Evolutionary conservation across 257 asterid genomes (phyloP).

Genomic region (Solanum medicagineum): DNA sequence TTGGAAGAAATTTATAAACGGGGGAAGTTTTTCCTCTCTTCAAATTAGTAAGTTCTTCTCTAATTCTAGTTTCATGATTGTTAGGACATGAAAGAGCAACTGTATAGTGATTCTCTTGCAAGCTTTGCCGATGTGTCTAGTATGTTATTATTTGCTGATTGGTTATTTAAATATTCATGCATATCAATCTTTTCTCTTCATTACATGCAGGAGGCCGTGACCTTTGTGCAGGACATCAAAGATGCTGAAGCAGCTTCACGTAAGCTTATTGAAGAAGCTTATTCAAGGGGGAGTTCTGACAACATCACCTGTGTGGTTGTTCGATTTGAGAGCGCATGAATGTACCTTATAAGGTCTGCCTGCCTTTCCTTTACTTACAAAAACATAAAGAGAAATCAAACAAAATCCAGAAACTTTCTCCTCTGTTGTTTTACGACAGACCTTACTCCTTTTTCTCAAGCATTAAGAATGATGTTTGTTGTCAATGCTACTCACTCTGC

Average conservation of each 20-base stretch:
- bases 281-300: slow-evolving; percentile 55
- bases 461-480: not conserved
- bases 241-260: slow-evolving; percentile 65
- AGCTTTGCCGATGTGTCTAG: not conserved
- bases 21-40: not conserved
- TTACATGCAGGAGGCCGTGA: slow-evolving; percentile 50
- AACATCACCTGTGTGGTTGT: slow-evolving; percentile 71
- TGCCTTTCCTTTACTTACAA: not conserved
- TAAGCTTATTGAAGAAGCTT: slow-evolving; percentile 58
- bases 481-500: not conserved
- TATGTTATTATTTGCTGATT: not conserved
- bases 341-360: not conserved
- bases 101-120: not conserved
- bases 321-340: slow-evolving; percentile 35
- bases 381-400: not conserved
- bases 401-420: not conserved
- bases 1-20: not conserved
- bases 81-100: not conserved
- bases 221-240: slow-evolving; percentile 40
- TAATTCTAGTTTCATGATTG: not conserved
- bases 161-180: not conserved
- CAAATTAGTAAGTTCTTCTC: not conserved
- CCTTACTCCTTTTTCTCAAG: not conserved
- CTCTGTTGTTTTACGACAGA: not conserved
- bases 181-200: not conserved